Conservation (phyloP, 1,284 basidiomycete genomes). For the Heterobasidion annosum region DNA sequence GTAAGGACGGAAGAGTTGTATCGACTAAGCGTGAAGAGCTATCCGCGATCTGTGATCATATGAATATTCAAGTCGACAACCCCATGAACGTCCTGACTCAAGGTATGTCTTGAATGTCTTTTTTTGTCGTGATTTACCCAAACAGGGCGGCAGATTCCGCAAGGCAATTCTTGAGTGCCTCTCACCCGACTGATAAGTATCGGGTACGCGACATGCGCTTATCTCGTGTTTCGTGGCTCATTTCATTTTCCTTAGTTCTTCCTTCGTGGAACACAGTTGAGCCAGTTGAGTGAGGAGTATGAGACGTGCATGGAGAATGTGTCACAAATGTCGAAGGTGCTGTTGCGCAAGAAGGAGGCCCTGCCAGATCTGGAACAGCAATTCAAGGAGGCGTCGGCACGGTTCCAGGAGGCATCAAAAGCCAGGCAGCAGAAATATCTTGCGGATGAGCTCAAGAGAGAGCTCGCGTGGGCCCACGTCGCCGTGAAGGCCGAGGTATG, state of each 20-base stretch:
- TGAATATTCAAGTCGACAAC: conserved; percentile 96
- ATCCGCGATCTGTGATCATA: conserved; percentile 83
- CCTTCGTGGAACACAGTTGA: conserved; percentile 87
- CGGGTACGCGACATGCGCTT: conserved; percentile 41
- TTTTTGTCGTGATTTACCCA: neutral
- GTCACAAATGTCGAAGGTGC: conserved; percentile 50
- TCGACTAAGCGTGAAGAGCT: conserved; percentile 84
- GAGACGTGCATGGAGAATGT: conserved; percentile 69
- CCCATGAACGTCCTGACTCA: conserved; percentile 94
- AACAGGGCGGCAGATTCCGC: neutral
- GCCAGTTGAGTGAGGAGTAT: conserved; percentile 85
- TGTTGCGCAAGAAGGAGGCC: conserved; percentile 60
- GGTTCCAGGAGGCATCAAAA: conserved; percentile 67
- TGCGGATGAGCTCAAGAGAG: conserved; percentile 65
- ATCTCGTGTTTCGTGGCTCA: neutral
- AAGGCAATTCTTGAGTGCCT: conserved; percentile 82
- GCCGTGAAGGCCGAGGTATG: conserved; percentile 55
- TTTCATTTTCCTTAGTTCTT: conserved; percentile 60
- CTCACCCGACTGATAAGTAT: conserved; percentile 85
- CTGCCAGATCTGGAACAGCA: conserved; percentile 65
- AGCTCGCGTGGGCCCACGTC: conserved; percentile 89
- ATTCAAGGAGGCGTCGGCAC: conserved; percentile 48
- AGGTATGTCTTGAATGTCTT: conserved; percentile 34
- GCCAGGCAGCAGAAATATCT: conserved; percentile 66
- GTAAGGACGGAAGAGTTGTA: conserved; percentile 55